Percentiles rank a stretch among this genome's conserved stretches.
These are phyloP conservation scores for Trichaptum fuscoviolaceum DNA, from an alignment of 768 basidiomycete genomes.

Conservation along the genomic window DNA sequence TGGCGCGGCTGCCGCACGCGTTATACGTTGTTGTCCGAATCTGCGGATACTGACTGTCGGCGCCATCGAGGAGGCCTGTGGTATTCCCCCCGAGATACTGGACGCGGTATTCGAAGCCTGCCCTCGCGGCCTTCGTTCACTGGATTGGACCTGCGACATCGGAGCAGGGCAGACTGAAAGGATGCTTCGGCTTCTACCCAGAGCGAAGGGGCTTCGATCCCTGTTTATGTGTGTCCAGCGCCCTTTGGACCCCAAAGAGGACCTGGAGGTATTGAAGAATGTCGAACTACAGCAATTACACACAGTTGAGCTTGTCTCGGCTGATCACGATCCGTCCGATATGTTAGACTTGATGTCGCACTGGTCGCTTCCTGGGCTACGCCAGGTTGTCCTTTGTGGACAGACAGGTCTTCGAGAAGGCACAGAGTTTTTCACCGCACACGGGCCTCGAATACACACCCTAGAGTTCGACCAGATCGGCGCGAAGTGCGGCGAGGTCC, in stretches of 20 bases:
- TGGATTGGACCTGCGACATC: neutral
- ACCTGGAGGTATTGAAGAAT: neutral
- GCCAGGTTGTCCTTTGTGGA: neutral
- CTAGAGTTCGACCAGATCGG: slow-evolving; percentile 3
- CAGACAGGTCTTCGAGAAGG: neutral
- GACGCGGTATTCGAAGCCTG: slow-evolving; percentile 2
- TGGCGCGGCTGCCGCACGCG: neutral
- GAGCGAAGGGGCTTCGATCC: neutral
- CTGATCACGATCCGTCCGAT: neutral
- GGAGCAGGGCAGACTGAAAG: neutral
- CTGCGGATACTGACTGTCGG: neutral
- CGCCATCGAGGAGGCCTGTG: neutral
- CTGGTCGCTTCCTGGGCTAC: neutral
- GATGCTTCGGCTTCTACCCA: neutral
- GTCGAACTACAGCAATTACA: neutral
- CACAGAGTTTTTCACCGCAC: neutral
- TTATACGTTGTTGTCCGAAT: slow-evolving; percentile 4
- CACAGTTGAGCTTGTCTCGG: neutral
- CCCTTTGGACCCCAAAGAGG: neutral
- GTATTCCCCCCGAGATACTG: neutral
- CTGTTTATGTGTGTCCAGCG: neutral
- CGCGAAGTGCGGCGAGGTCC: neutral
- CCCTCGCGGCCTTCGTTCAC: neutral
- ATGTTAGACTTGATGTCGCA: neutral
- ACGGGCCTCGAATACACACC: neutral